These are phyloP conservation scores for Berkeleyomyces basicola DNA, from an alignment of 2,329 filamentous ascomycete species.

Conservation along the genomic window DNA sequence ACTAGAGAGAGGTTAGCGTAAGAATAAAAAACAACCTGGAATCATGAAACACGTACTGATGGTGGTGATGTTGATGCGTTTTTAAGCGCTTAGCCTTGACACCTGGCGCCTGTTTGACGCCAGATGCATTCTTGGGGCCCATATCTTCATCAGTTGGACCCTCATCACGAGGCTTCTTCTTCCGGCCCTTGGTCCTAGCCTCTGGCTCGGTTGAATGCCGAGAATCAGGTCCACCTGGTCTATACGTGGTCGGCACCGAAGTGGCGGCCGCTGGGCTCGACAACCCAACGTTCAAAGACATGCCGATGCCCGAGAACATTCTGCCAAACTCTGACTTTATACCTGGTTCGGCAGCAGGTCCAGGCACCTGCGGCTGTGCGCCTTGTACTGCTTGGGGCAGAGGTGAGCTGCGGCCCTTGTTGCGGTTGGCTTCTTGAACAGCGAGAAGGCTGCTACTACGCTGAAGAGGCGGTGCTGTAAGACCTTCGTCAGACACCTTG, in stretches of 20 bases:
- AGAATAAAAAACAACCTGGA: not conserved
- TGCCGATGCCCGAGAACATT: slow-evolving; percentile 85
- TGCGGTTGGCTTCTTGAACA: slow-evolving; percentile 61
- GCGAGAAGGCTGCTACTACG: slow-evolving; percentile 46
- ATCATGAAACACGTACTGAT: slow-evolving; percentile 35
- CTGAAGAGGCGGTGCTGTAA: slow-evolving; percentile 26
- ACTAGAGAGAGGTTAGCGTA: slow-evolving; percentile 10
- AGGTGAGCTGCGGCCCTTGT: slow-evolving; percentile 66
- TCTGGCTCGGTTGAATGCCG: slow-evolving; percentile 25
- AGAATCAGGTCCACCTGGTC: slow-evolving; percentile 28
- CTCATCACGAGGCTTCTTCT: slow-evolving; percentile 63
- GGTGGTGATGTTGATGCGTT: slow-evolving; percentile 46
- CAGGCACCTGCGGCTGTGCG: slow-evolving; percentile 63
- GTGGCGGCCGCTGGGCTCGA: slow-evolving; percentile 36
- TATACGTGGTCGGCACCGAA: slow-evolving; percentile 20
- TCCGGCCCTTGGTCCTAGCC: slow-evolving; percentile 27
- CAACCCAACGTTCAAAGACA: slow-evolving; percentile 34
- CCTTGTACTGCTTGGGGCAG: slow-evolving; percentile 88
- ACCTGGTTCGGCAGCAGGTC: slow-evolving; percentile 64
- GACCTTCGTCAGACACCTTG: slow-evolving; percentile 31
- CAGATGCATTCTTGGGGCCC: slow-evolving; percentile 19
- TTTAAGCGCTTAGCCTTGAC: slow-evolving; percentile 51
- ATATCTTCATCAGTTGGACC: slow-evolving; percentile 50
- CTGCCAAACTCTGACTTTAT: slow-evolving; percentile 92
- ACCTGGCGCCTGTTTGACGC: slow-evolving; percentile 39